Evolutionary conservation across 2,329 filamentous ascomycete genomes (phyloP).

Genomic region (Aspergillus chevalieri): DNA sequence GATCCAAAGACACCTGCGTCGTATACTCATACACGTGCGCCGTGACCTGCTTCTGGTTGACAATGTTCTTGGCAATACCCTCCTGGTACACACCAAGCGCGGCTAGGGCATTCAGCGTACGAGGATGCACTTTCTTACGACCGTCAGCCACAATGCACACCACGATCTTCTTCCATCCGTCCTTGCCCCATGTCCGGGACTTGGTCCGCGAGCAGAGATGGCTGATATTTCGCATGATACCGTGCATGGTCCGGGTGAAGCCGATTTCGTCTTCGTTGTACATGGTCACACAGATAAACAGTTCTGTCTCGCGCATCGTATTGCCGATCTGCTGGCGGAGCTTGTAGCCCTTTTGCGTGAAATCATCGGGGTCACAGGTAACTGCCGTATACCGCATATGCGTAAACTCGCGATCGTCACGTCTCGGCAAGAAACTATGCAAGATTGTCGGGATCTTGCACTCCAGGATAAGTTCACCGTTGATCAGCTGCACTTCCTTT

Average conservation of each 20-base stretch:
- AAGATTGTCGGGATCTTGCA: conserved; percentile 99
- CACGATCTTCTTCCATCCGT: conserved; percentile 98
- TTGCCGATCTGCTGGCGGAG: conserved; percentile 82
- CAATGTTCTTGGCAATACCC: conserved; percentile 95
- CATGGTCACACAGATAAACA: conserved; percentile 97
- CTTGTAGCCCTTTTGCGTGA: conserved; percentile 81
- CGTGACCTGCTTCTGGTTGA: conserved; percentile 92
- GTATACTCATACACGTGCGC: conserved; percentile 99
- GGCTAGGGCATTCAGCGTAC: conserved; percentile 87
- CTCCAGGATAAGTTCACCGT: conserved; percentile 93
- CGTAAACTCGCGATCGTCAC: conserved; percentile 93
- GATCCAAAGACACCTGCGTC: conserved; percentile 91
- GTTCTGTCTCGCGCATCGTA: conserved; percentile 80
- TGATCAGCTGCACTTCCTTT: conserved; percentile 93
- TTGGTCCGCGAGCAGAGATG: conserved; percentile 92
- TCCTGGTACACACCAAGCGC: conserved; percentile 98
- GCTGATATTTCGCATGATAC: conserved; percentile 95
- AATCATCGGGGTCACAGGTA: conserved; percentile 96
- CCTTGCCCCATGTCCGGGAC: conserved; percentile 92
- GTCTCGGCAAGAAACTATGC: conserved; percentile 89
- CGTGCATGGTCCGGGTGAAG: conserved; percentile 97
- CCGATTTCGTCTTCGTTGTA: conserved; percentile 97
- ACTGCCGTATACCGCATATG: conserved; percentile 98
- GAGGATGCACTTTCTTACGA: conserved; percentile 83
- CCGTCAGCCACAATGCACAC: conserved; percentile 96